Evolutionary conservation across 768 basidiomycete genomes (phyloP).

Genomic region (Russula ochroleuca): DNA sequence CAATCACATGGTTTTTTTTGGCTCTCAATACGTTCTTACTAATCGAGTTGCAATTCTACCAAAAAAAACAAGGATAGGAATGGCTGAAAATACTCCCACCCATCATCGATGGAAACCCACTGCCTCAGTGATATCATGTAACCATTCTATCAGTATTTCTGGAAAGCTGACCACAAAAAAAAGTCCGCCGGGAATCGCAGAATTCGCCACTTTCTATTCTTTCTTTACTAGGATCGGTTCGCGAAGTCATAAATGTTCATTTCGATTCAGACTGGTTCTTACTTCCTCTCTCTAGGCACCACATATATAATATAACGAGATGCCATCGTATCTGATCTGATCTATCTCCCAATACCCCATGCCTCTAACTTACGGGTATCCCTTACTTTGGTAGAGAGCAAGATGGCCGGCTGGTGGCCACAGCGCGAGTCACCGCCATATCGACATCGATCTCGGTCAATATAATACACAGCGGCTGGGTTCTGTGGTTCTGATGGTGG

Average conservation of each 20-base stretch:
- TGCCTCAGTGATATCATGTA: too few species aligned
- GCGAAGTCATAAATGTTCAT: conserved; percentile 32
- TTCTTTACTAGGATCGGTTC: conserved; percentile 76
- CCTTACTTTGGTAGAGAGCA: conserved; percentile 70
- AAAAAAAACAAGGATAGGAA: background rate
- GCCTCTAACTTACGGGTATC: conserved; percentile 78
- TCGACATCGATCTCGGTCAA: conserved; percentile 93
- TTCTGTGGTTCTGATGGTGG: conserved; percentile 80
- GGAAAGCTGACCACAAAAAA: conserved; percentile 64
- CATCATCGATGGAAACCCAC: too few species aligned
- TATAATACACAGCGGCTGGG: conserved; percentile 83
- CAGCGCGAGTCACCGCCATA: conserved; percentile 91
- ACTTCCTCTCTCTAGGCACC: conserved; percentile 47
- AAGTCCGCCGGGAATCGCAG: conserved; percentile 58
- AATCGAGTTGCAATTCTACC: background rate
- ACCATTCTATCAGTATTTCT: too few species aligned
- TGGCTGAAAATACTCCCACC: too few species aligned
- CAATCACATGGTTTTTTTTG: background rate
- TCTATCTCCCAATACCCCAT: conserved; percentile 84
- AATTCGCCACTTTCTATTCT: conserved; percentile 63
- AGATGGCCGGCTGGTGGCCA: conserved; percentile 93
- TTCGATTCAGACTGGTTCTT: background rate
- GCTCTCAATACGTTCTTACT: background rate
- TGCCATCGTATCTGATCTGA: conserved; percentile 91
- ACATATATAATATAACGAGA: conserved; percentile 56